These are phyloP conservation scores for Ascocoryne sarcoides DNA, from an alignment of 2,329 filamentous ascomycete species.

Conservation along the genomic window DNA sequence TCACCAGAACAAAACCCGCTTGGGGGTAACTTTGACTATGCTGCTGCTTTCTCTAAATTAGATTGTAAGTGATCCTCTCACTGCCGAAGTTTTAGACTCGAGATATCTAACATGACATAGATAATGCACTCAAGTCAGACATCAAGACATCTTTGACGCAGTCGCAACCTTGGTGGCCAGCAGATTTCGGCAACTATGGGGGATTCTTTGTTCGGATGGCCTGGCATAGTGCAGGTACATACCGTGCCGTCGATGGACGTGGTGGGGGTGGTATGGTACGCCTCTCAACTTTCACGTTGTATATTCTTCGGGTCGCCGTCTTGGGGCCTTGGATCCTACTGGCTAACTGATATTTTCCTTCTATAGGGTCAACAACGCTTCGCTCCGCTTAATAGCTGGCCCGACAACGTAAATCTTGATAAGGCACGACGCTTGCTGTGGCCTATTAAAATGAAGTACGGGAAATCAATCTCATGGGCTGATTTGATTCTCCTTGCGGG, in stretches of 20 bases:
- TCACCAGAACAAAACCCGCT: conserved; percentile 42
- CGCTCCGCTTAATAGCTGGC: conserved; percentile 54
- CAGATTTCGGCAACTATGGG: conserved; percentile 54
- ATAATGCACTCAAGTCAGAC: conserved; percentile 45
- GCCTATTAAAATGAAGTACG: conserved; percentile 57
- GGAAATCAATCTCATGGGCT: conserved; percentile 53
- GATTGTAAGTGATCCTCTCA: conserved; percentile 38
- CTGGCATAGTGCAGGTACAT: conserved; percentile 53
- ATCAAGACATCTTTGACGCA: conserved; percentile 47
- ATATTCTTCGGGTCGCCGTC: neutral
- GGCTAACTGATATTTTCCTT: too few species aligned
- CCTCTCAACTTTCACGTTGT: neutral
- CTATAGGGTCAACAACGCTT: conserved; percentile 47
- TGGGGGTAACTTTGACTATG: conserved; percentile 45
- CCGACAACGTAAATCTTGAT: conserved; percentile 51
- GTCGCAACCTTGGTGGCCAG: conserved; percentile 53
- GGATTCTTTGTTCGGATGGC: conserved; percentile 52
- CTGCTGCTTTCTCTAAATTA: conserved; percentile 47
- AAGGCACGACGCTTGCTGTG: conserved; percentile 53
- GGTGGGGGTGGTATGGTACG: conserved; percentile 43
- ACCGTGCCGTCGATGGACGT: conserved; percentile 49
- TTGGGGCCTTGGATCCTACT: neutral
- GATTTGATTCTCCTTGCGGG: conserved; percentile 49
- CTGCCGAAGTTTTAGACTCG: neutral
- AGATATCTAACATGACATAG: conserved; percentile 10